These are phyloP conservation scores for Ophiostoma ulmi DNA, from an alignment of 2,329 filamentous ascomycete genomes.

Conservation along the genomic window DNA sequence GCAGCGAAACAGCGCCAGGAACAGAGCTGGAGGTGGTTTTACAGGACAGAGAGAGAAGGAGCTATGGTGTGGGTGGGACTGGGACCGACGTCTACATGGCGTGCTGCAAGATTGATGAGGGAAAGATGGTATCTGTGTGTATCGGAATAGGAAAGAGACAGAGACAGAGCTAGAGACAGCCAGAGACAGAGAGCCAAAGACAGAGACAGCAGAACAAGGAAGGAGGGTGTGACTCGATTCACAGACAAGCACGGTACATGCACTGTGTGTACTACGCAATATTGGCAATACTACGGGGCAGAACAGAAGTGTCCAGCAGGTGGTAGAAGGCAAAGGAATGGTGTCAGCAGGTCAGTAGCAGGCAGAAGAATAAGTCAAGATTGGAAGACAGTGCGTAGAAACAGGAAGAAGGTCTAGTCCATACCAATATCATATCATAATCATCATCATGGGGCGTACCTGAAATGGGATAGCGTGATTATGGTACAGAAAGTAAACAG, in stretches of 20 bases:
- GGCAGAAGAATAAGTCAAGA: background rate
- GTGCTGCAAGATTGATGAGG: constrained; percentile 9
- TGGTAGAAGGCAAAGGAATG: constrained; percentile 23
- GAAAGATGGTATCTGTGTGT: constrained; percentile 4
- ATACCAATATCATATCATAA: background rate
- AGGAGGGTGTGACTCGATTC: constrained; percentile 14
- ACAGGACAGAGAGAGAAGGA: background rate
- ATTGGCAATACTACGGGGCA: background rate
- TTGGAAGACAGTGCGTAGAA: constrained; percentile 20
- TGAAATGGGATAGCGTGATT: constrained; percentile 23
- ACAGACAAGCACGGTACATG: background rate
- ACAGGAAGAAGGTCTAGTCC: background rate
- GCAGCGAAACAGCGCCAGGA: constrained; percentile 30
- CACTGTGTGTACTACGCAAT: background rate
- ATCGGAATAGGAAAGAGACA: constrained; percentile 1
- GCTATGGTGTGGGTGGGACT: constrained; percentile 21
- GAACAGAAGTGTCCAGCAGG: constrained; percentile 17
- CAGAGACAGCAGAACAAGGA: background rate
- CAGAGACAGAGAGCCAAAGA: background rate
- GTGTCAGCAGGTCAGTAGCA: constrained; percentile 1
- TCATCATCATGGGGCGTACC: constrained; percentile 27
- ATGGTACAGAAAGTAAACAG: constrained; percentile 15
- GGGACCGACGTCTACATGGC: background rate
- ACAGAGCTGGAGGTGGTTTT: constrained; percentile 21
- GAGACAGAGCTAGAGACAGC: background rate